Evolutionary conservation across 768 basidiomycete genomes (phyloP).

Genomic region (Mycena latifolia): DNA sequence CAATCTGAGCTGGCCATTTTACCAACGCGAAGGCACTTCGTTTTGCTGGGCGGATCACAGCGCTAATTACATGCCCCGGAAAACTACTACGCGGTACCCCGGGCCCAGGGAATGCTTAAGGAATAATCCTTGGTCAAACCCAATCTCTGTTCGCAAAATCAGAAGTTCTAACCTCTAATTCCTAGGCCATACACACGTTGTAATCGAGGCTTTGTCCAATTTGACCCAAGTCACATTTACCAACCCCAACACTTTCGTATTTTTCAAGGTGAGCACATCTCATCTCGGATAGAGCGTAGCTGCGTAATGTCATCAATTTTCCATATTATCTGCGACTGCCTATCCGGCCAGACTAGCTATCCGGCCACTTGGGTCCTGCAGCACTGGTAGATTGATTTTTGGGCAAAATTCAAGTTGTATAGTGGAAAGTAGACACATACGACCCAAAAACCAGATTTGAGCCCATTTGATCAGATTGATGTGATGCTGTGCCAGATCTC

Average conservation of each 20-base stretch:
- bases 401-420: too few species aligned
- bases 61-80: background rate
- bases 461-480: too few species aligned
- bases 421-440: too few species aligned
- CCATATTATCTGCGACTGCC: too few species aligned
- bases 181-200: too few species aligned
- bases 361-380: too few species aligned
- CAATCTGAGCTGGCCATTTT: background rate
- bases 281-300: background rate
- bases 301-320: too few species aligned
- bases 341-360: too few species aligned
- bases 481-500: too few species aligned
- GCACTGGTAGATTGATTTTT: too few species aligned
- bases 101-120: background rate
- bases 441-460: too few species aligned
- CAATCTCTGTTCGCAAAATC: too few species aligned
- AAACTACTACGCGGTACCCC: constrained; percentile 4
- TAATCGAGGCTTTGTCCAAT: background rate
- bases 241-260: background rate
- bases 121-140: background rate
- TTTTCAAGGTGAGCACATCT: background rate
- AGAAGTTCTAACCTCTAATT: background rate
- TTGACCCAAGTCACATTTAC: background rate
- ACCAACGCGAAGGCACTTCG: constrained; percentile 48
- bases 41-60: constrained; percentile 51